phyloP scores from a whole-genome alignment of 164 flowering plant species.

The Macadamia integrifolia region DNA sequence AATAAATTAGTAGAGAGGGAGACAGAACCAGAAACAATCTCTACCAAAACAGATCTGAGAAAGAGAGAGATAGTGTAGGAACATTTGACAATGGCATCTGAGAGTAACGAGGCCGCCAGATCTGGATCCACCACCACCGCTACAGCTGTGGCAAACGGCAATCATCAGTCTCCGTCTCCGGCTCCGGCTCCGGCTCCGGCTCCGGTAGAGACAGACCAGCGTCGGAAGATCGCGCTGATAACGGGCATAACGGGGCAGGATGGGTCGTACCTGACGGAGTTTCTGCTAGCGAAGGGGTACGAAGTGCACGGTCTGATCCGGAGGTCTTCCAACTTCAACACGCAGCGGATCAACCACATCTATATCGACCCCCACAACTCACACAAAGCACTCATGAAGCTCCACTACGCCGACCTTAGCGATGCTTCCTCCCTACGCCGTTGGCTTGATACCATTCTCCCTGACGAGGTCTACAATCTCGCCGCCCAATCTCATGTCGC shows the following conservation, averaged over 20 bases:
- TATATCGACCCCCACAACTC: conserved; percentile 78
- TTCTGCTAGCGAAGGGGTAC: conserved; percentile 59
- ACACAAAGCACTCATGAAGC: conserved; percentile 62
- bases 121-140: conserved; percentile 9
- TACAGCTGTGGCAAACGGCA: conserved; percentile 15
- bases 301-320: conserved; percentile 75
- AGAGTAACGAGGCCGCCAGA: conserved; percentile 11
- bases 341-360: conserved; percentile 78
- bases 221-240: conserved; percentile 44
- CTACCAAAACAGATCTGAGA: no score
- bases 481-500: conserved; percentile 82
- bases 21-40: neutral
- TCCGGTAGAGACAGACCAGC: neutral
- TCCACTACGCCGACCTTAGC: conserved; percentile 70
- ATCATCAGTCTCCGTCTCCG: neutral
- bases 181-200: neutral
- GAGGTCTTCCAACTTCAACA: conserved; percentile 72
- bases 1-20: no score
- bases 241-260: conserved; percentile 73
- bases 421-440: conserved; percentile 84
- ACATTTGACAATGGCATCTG: neutral
- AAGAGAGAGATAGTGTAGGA: neutral
- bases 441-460: conserved; percentile 56
- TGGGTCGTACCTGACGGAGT: conserved; percentile 74
- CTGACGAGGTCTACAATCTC: conserved; percentile 73